Evolutionary conservation across 2,329 filamentous ascomycete species (phyloP).

Genomic region (Pleomassaria siparia): DNA sequence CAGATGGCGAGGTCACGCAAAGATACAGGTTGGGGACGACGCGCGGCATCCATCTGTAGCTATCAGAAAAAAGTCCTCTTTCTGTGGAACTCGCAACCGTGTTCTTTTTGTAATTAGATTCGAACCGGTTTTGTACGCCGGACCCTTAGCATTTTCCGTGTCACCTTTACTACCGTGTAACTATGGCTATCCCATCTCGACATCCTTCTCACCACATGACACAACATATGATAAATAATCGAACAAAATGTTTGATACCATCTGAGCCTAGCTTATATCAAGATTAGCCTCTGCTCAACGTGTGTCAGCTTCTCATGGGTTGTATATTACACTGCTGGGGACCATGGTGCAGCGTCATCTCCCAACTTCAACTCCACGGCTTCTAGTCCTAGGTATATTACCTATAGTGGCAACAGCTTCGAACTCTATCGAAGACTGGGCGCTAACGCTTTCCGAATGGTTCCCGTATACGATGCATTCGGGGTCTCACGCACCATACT

Average conservation of each 20-base stretch:
- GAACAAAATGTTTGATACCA: not conserved
- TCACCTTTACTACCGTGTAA: not conserved
- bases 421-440: constrained; percentile 12
- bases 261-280: not conserved
- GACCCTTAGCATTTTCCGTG: too few relatives aligned
- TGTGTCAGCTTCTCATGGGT: not conserved
- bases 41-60: constrained; percentile 28
- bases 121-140: not conserved
- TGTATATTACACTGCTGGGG: not conserved
- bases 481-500: constrained; percentile 14
- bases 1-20: constrained; percentile 11
- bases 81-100: not conserved
- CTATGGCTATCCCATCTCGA: not conserved
- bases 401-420: constrained; percentile 15
- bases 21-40: constrained; percentile 18
- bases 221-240: not conserved
- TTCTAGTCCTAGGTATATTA: constrained; percentile 7
- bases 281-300: not conserved
- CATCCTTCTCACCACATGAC: too few relatives aligned
- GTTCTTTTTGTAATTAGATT: not conserved
- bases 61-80: too few relatives aligned
- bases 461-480: constrained; percentile 9
- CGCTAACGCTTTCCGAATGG: constrained; percentile 21
- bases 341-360: not conserved
- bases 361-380: not conserved